Evolutionary conservation across 768 basidiomycete species (phyloP).

Genomic region (Suillus clintonianus): DNA sequence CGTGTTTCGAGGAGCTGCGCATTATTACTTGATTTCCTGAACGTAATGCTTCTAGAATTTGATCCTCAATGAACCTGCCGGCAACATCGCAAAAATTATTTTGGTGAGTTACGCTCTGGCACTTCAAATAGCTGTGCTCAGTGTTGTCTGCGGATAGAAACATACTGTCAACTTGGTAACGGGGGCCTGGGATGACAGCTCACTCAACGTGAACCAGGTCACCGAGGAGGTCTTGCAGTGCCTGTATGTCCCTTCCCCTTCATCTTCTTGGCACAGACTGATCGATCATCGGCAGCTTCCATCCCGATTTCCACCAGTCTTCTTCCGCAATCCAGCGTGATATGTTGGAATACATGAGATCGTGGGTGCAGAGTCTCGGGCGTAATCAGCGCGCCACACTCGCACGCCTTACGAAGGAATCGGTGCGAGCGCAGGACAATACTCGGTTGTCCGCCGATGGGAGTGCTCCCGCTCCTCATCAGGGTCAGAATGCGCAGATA

Average conservation of each 20-base stretch:
- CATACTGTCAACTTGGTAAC: constrained; percentile 69
- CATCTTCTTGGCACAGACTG: neutral
- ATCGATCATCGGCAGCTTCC: constrained; percentile 53
- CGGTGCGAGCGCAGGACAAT: constrained; percentile 75
- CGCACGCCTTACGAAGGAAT: constrained; percentile 59
- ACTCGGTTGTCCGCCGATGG: constrained; percentile 58
- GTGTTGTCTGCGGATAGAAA: constrained; percentile 35
- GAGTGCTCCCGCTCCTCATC: constrained; percentile 46
- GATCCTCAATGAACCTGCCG: constrained; percentile 83
- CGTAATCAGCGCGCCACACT: constrained; percentile 49
- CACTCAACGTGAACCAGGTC: constrained; percentile 53
- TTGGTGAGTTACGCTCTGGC: constrained; percentile 46
- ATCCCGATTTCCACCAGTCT: constrained; percentile 76
- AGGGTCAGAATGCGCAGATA: constrained; percentile 46
- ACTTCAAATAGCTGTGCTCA: neutral
- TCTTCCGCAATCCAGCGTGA: constrained; percentile 69
- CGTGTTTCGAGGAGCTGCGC: constrained; percentile 9
- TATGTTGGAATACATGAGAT: constrained; percentile 70
- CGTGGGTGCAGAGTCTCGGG: constrained; percentile 60
- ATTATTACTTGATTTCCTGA: neutral
- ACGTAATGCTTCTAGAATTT: constrained; percentile 50
- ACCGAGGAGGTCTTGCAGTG: constrained; percentile 67
- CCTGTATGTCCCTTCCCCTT: constrained; percentile 45
- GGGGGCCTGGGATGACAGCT: constrained; percentile 80
- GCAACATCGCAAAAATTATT: constrained; percentile 67